Percentiles rank a stretch among this genome's conserved stretches.
phyloP scores from a whole-genome alignment of 306 rosid genomes.

The Comarum palustre region DNA sequence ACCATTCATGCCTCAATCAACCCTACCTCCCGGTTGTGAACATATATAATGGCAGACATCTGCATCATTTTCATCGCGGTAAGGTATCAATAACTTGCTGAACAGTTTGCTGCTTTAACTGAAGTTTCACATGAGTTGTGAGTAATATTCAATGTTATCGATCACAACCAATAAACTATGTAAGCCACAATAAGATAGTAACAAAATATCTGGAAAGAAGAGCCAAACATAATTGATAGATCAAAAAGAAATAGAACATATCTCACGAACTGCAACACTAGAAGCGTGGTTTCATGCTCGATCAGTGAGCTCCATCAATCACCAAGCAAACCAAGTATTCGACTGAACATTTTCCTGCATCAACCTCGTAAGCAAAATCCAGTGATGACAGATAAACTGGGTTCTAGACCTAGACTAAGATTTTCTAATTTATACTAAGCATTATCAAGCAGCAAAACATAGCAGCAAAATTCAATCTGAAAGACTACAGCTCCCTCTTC shows the following conservation, averaged over 20 bases:
- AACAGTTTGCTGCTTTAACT: constrained; percentile 85
- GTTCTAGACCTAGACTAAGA: not conserved
- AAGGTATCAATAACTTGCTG: constrained; percentile 85
- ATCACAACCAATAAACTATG: constrained; percentile 12
- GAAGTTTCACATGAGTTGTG: constrained; percentile 37
- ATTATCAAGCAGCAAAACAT: too few relatives aligned
- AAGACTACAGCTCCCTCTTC: too few relatives aligned
- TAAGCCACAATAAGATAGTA: not conserved
- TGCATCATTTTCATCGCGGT: constrained; percentile 68
- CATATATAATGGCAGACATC: constrained; percentile 75
- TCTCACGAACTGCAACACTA: constrained; percentile 91
- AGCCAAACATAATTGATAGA: constrained; percentile 11
- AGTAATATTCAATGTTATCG: constrained; percentile 26
- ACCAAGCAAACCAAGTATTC: constrained; percentile 84
- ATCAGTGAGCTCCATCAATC: constrained; percentile 96
- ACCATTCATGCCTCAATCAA: constrained; percentile 59
- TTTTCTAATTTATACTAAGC: not conserved
- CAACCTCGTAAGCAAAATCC: constrained; percentile 23
- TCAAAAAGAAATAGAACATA: constrained; percentile 37
- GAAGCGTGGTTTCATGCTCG: constrained; percentile 85
- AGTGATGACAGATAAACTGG: constrained; percentile 1
- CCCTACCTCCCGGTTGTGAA: constrained; percentile 83
- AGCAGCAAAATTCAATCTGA: too few relatives aligned
- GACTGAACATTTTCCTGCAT: constrained; percentile 70
- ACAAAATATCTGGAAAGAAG: not conserved